Percentiles rank a stretch among this genome's conserved stretches.
Conservation (phyloP, 2,329 filamentous ascomycete genomes). For the Paecilomyces sp. region DNA sequence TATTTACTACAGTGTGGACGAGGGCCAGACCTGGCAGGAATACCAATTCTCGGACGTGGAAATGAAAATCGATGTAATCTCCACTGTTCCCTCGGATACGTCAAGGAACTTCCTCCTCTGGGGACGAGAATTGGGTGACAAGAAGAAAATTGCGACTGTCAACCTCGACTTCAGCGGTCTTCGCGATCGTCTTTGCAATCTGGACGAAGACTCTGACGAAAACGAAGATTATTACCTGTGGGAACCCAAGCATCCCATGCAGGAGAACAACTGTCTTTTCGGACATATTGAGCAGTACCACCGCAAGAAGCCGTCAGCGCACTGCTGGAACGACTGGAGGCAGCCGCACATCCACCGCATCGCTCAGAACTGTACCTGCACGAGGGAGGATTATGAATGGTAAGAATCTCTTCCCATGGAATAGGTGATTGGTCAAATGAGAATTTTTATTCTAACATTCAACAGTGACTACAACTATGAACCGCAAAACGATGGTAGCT, state of each 20-base stretch:
- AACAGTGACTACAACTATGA: conserved; percentile 88
- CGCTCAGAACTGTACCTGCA: conserved; percentile 71
- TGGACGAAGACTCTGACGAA: conserved; percentile 54
- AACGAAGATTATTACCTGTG: conserved; percentile 73
- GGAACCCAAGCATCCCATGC: conserved; percentile 75
- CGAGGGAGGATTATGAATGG: conserved; percentile 86
- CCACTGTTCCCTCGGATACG: conserved; percentile 79
- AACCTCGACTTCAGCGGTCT: conserved; percentile 87
- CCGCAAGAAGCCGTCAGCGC: conserved; percentile 71
- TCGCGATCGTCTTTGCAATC: conserved; percentile 61
- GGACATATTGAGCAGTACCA: conserved; percentile 85
- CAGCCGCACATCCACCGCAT: conserved; percentile 66
- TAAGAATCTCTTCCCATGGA: conserved; percentile 37
- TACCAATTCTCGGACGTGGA: conserved; percentile 66
- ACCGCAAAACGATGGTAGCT: conserved; percentile 67
- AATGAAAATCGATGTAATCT: conserved; percentile 70
- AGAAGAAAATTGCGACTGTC: conserved; percentile 57
- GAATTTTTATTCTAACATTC: neutral
- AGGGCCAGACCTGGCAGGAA: conserved; percentile 71
- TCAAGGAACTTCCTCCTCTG: conserved; percentile 90
- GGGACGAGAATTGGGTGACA: conserved; percentile 48
- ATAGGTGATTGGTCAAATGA: neutral
- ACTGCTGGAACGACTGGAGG: conserved; percentile 75
- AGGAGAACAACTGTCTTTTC: conserved; percentile 77
- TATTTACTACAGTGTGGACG: conserved; percentile 70